Percentiles rank a stretch among this genome's conserved stretches.
These are phyloP conservation scores for Venustampulla echinocandica DNA, from an alignment of 495 filamentous ascomycete species.

Conservation along the genomic window DNA sequence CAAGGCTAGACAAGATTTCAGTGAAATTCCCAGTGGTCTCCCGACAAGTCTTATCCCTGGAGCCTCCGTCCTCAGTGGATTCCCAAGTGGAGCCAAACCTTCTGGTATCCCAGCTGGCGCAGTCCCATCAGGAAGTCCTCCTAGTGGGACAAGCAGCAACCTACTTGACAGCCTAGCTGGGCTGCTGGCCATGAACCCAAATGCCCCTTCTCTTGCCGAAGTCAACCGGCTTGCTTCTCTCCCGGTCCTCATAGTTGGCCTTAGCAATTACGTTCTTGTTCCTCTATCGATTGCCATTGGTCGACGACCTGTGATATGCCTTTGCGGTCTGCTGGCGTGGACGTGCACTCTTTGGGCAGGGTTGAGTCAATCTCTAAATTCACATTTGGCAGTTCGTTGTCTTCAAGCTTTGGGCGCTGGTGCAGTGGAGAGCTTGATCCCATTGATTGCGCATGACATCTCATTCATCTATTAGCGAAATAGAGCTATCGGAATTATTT, in stretches of 20 bases:
- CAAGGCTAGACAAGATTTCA: not conserved
- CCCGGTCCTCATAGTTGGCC: constrained; percentile 20
- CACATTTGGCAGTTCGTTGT: constrained; percentile 17
- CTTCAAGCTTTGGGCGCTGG: constrained; percentile 23
- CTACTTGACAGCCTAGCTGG: not conserved
- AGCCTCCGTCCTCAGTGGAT: too few relatives aligned
- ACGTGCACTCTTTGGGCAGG: constrained; percentile 22
- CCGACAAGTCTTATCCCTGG: too few relatives aligned
- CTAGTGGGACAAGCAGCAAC: not conserved
- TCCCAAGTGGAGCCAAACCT: constrained; percentile 11
- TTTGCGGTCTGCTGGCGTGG: constrained; percentile 21
- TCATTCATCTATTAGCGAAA: constrained; percentile 25
- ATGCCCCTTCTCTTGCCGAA: constrained; percentile 17
- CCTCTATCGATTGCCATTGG: constrained; percentile 24
- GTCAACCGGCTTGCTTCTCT: constrained; percentile 21
- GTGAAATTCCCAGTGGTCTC: not conserved
- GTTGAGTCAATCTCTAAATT: constrained; percentile 15
- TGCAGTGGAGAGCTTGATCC: constrained; percentile 24
- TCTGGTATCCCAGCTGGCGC: constrained; percentile 3
- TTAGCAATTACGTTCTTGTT: constrained; percentile 23
- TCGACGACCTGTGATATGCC: constrained; percentile 21
- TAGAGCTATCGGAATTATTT: constrained; percentile 19
- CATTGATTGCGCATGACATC: constrained; percentile 23
- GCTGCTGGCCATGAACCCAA: not conserved
- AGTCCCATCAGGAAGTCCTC: not conserved